phyloP scores from a whole-genome alignment of 164 flowering plant genomes.

The Vitis amurensis region DNA sequence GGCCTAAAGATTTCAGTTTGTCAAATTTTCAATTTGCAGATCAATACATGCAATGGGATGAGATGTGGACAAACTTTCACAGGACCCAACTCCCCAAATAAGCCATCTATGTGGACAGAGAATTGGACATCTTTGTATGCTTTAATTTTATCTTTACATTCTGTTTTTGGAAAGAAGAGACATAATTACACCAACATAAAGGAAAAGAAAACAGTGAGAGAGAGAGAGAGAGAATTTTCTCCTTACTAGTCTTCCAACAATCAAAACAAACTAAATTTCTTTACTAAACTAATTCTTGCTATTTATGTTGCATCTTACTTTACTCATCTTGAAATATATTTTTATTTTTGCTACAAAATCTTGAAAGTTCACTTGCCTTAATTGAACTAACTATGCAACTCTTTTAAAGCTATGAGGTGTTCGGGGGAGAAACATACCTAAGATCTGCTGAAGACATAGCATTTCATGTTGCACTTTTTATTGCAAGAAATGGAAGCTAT shows the following conservation, averaged over 20 bases:
- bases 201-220: too few relatives aligned
- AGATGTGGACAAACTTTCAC: constrained; percentile 79
- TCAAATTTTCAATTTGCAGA: constrained; percentile 41
- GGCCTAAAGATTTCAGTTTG: background rate
- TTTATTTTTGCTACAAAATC: background rate
- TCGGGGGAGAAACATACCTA: constrained; percentile 35
- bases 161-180: background rate
- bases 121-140: constrained; percentile 85
- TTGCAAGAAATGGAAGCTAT: constrained; percentile 43
- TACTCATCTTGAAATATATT: too few relatives aligned
- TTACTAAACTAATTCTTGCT: too few relatives aligned
- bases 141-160: background rate
- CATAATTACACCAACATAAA: too few relatives aligned
- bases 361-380: background rate
- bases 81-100: constrained; percentile 89
- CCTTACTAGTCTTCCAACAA: too few relatives aligned
- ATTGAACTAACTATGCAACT: too few relatives aligned
- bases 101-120: constrained; percentile 93
- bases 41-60: constrained; percentile 92
- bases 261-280: too few relatives aligned
- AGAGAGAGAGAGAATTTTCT: too few relatives aligned
- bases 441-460: constrained; percentile 52
- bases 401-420: constrained; percentile 35
- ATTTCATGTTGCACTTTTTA: constrained; percentile 36
- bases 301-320: too few relatives aligned